These are phyloP conservation scores for Xylaria intraflava DNA, from an alignment of 495 filamentous ascomycete species.

Conservation along the genomic window DNA sequence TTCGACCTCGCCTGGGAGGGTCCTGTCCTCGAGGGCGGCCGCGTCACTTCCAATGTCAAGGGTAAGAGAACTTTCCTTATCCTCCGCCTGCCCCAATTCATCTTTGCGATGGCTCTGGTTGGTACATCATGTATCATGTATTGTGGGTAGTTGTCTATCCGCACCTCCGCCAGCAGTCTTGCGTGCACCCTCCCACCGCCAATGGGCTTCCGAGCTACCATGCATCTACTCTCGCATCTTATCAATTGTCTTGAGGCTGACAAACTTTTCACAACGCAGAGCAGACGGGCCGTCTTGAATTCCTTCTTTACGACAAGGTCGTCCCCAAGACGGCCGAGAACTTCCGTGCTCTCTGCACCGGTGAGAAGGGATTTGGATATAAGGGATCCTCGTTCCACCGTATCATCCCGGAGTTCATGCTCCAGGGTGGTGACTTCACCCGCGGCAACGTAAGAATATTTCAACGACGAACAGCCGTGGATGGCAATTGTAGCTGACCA, in stretches of 20 bases:
- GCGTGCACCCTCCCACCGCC: neutral
- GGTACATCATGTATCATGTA: neutral
- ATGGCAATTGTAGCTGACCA: constrained; percentile 16
- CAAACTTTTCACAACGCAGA: constrained; percentile 37
- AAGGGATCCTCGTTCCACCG: constrained; percentile 87
- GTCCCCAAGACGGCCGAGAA: constrained; percentile 92
- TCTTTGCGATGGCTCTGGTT: neutral
- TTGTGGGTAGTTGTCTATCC: neutral
- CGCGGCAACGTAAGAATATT: constrained; percentile 67
- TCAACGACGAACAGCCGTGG: neutral
- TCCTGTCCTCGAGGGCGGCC: constrained; percentile 54
- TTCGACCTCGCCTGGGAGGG: constrained; percentile 52
- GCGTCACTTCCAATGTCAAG: constrained; percentile 50
- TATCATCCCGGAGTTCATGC: constrained; percentile 95
- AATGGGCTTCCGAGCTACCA: neutral
- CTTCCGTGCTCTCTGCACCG: constrained; percentile 91
- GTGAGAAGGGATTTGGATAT: constrained; percentile 81
- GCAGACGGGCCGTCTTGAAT: constrained; percentile 75
- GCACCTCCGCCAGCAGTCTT: neutral
- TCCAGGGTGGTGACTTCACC: constrained; percentile 99
- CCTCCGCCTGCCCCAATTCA: neutral
- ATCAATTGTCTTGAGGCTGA: constrained; percentile 21
- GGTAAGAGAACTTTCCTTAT: constrained; percentile 44
- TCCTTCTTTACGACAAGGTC: constrained; percentile 79
- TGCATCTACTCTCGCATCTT: neutral